phyloP scores from a whole-genome alignment of 371 early-diverging fungal species.

The Catenaria anguillulae region DNA sequence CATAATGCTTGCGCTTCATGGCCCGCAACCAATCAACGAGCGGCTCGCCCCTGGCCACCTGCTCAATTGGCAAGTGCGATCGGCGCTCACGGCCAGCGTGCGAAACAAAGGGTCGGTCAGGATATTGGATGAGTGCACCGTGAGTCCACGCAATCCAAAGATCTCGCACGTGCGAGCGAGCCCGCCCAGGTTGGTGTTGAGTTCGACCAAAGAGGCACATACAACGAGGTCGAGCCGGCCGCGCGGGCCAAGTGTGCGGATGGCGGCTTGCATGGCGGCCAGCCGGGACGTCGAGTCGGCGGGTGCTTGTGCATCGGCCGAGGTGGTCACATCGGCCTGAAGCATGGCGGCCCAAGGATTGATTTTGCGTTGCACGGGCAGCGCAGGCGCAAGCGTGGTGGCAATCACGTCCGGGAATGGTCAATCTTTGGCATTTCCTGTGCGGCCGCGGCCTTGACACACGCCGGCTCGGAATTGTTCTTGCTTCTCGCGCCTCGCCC shows the following conservation, averaged over 20 bases:
- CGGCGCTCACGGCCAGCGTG: slow-evolving; percentile 10
- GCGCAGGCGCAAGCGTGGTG: too few relatives aligned
- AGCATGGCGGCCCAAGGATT: too few relatives aligned
- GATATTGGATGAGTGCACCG: slow-evolving; percentile 3
- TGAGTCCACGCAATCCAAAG: slow-evolving; percentile 6
- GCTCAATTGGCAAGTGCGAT: slow-evolving; percentile 9
- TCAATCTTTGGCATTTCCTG: too few relatives aligned
- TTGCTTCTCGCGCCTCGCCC: too few relatives aligned
- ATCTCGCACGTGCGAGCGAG: slow-evolving; percentile 13
- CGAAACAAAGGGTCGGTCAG: slow-evolving; percentile 7
- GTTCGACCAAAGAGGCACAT: slow-evolving; percentile 6
- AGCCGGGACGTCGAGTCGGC: too few relatives aligned
- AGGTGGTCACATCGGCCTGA: too few relatives aligned
- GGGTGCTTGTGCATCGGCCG: too few relatives aligned
- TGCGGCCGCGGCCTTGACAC: too few relatives aligned
- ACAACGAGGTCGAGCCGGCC: slow-evolving; percentile 7
- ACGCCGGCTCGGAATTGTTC: too few relatives aligned
- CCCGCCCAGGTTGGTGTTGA: slow-evolving; percentile 10
- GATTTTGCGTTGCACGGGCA: slow-evolving; percentile 11
- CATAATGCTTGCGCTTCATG: slow-evolving; percentile 9
- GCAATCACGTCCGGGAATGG: too few relatives aligned
- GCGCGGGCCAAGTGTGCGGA: neutral
- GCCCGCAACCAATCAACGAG: slow-evolving; percentile 5
- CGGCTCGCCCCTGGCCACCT: slow-evolving; percentile 5
- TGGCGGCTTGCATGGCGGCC: neutral